phyloP scores from a whole-genome alignment of 1,139 yeast genomes.

The Petasospora rhodanensis region DNA sequence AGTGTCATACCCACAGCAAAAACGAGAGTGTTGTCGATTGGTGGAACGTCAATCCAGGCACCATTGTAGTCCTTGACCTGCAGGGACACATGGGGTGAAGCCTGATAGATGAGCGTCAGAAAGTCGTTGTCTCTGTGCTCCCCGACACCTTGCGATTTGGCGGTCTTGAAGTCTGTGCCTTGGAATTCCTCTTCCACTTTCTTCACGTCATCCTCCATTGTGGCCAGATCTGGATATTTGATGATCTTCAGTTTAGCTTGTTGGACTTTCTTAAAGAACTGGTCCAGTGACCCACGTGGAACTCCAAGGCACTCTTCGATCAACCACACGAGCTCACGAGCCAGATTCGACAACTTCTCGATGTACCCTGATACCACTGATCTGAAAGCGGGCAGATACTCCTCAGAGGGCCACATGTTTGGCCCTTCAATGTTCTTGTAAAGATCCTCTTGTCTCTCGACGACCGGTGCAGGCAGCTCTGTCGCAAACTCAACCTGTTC shows the following conservation, averaged over 20 bases:
- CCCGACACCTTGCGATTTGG: slow-evolving; percentile 57
- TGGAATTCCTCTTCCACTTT: slow-evolving; percentile 20
- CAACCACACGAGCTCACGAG: slow-evolving; percentile 39
- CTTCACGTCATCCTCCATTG: slow-evolving; percentile 12
- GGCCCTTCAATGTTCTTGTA: slow-evolving; percentile 64
- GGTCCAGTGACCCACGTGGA: slow-evolving; percentile 39
- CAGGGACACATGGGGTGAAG: slow-evolving; percentile 46
- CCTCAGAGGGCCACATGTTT: slow-evolving; percentile 52
- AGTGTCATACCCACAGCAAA: slow-evolving; percentile 54
- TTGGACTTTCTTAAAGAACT: slow-evolving; percentile 47
- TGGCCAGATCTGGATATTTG: slow-evolving; percentile 42
- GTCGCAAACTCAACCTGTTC: slow-evolving; percentile 54
- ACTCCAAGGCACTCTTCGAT: slow-evolving; percentile 55
- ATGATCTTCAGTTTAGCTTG: slow-evolving; percentile 53
- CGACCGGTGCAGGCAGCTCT: slow-evolving; percentile 45
- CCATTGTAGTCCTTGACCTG: slow-evolving; percentile 64
- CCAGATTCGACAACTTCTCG: slow-evolving; percentile 41
- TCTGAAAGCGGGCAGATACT: slow-evolving; percentile 46
- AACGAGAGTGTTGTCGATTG: slow-evolving; percentile 39
- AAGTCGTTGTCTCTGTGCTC: slow-evolving; percentile 71
- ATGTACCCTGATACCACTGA: slow-evolving; percentile 43
- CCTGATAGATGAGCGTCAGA: slow-evolving; percentile 58
- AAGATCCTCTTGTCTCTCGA: slow-evolving; percentile 38
- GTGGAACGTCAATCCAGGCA: slow-evolving; percentile 54
- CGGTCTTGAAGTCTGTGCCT: slow-evolving; percentile 18